phyloP scores from a whole-genome alignment of 2,329 filamentous ascomycete species.

The Lecanicillium sp. region DNA sequence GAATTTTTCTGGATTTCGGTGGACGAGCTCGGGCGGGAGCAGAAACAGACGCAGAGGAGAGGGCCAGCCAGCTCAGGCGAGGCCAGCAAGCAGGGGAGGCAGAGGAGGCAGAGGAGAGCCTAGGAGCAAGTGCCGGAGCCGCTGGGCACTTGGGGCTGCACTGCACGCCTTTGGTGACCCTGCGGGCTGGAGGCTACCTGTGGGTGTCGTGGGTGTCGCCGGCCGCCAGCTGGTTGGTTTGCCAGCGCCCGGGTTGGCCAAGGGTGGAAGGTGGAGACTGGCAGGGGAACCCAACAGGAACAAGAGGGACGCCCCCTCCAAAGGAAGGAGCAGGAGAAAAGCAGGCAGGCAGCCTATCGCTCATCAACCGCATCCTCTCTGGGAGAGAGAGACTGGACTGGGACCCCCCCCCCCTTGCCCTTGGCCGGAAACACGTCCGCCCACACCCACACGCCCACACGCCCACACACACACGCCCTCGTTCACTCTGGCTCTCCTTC shows the following conservation, averaged over 20 bases:
- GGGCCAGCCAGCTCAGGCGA: no score
- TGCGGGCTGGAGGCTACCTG: no score
- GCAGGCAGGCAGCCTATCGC: background rate
- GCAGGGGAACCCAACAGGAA: background rate
- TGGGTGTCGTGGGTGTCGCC: background rate
- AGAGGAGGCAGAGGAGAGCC: no score
- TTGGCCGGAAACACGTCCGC: background rate
- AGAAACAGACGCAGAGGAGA: background rate
- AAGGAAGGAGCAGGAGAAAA: background rate
- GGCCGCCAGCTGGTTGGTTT: slow-evolving; percentile 10
- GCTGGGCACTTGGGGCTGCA: no score
- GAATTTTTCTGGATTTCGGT: no score
- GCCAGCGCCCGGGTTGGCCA: slow-evolving; percentile 4
- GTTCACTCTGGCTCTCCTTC: background rate
- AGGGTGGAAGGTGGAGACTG: slow-evolving; percentile 8
- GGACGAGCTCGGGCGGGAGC: background rate
- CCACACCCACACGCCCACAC: slow-evolving; percentile 5
- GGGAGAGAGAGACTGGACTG: background rate
- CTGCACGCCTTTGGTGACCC: no score
- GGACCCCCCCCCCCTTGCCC: no score
- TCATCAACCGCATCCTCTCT: background rate
- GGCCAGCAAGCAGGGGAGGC: no score
- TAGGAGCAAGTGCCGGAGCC: no score
- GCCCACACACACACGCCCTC: slow-evolving; percentile 4
- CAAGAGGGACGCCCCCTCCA: background rate